Evolutionary conservation across 2,329 filamentous ascomycete genomes (phyloP), one percentile per base, ranked within the genome.

Genomic region (Paramyrothecium sp.): DNA sequence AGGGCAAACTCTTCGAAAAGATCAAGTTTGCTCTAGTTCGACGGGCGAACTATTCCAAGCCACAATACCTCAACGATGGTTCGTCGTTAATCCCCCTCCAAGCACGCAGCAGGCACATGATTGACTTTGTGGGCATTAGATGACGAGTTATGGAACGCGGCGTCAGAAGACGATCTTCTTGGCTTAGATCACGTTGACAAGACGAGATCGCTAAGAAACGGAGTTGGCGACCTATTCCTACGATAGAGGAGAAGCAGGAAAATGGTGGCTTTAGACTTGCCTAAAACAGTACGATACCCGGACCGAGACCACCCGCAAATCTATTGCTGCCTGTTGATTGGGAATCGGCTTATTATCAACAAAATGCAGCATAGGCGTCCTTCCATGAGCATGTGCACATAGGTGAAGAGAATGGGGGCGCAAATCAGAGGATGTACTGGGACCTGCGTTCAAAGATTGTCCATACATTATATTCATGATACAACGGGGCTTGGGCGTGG

Each of bases 1-100:
- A 97, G 75, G 96, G 95, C 73, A 99, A 99, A 81, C 92, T 92
- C 63, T 93, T 99, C 65, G 94, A 99, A 74, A 98, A 98, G 81
- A 95, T 99, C 74, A 97, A 96, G 75, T 97, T 99, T 78, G 90
- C 92, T 7, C 75, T 96, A 33, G 84, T 97, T 54, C 81, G 87
- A 71, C 81, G 90, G 71, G 82, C 86, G 54, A 79, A 80, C 47
- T 96, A 91, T 74, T 87, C 89, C 44, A 92, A 89, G 69, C 89
- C 92, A 23, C 83, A 86, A 58, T 96, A 96, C 76, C 79, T 99
- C 51, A 87, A 89, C 64, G 95, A 98, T 76, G 92, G 94, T 97
- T 21, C 7, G 66, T 62, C 11, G 13, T 52, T 11, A 13, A 47
- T 51, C 11, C 51, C 58, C 30, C 53, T 48, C 11, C 1, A 12